phyloP scores from a whole-genome alignment of 495 filamentous ascomycete genomes.

The Monascus purpureus region DNA sequence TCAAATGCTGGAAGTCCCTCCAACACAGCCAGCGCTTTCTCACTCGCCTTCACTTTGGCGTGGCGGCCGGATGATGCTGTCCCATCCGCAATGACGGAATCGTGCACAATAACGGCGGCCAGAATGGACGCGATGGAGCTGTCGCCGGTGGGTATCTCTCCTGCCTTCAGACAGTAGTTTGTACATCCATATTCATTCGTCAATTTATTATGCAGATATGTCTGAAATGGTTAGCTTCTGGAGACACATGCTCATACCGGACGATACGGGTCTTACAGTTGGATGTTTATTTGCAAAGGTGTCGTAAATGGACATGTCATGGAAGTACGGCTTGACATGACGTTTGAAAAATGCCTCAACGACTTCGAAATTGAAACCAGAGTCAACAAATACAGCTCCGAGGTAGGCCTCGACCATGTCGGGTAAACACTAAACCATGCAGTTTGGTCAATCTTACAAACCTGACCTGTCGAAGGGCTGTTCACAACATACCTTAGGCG shows the following conservation, averaged over 20 bases:
- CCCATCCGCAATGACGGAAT: slow-evolving; percentile 46
- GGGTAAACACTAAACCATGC: slow-evolving; percentile 45
- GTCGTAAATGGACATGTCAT: slow-evolving; percentile 82
- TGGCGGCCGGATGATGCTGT: slow-evolving; percentile 48
- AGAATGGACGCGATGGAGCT: slow-evolving; percentile 38
- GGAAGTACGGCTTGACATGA: slow-evolving; percentile 64
- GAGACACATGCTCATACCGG: background rate
- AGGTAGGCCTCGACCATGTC: slow-evolving; percentile 86
- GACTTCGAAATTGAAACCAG: slow-evolving; percentile 57
- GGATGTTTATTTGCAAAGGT: slow-evolving; percentile 83
- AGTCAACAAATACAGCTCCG: slow-evolving; percentile 87
- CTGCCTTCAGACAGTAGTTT: slow-evolving; percentile 40
- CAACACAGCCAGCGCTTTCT: slow-evolving; percentile 46
- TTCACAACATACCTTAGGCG: slow-evolving; percentile 48
- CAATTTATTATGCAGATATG: slow-evolving; percentile 38
- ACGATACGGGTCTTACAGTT: slow-evolving; percentile 28
- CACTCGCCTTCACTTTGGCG: slow-evolving; percentile 61
- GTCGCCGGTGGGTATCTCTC: slow-evolving; percentile 30
- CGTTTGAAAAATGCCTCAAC: slow-evolving; percentile 65
- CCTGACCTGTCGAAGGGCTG: background rate
- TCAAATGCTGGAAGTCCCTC: slow-evolving; percentile 41
- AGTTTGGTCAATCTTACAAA: background rate
- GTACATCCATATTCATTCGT: slow-evolving; percentile 36
- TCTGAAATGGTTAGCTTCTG: slow-evolving; percentile 18
- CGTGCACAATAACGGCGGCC: slow-evolving; percentile 68